Evolutionary conservation across 176 grass and related monocot genomes (phyloP), one percentile per base, ranked within the genome.

Genomic region (Calamus simplicifolius): DNA sequence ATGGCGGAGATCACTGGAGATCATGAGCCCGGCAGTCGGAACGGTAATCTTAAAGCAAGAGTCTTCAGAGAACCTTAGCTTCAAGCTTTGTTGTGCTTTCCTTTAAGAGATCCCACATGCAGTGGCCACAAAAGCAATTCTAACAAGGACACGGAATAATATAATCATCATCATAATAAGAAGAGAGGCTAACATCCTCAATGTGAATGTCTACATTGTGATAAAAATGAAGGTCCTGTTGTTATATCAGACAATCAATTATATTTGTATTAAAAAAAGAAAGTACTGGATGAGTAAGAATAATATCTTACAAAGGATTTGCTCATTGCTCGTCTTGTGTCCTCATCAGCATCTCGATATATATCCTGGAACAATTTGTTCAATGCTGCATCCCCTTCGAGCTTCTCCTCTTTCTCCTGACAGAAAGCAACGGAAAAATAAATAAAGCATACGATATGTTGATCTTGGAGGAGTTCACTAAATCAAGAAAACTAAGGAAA

Each of bases 351-450:
- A 70, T 78, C 74, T 63, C 26, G 8, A 52, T 84, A 84, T 29
- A 84, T 78, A 2, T 84, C 81, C 67, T 70, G 65, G 75, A 84
- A 84, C 25, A 84, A 78, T 58, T 84, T 84, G 64, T 74, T 84
- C 43, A 78, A 31, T 49, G 69, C 75, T 29, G 81, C 81, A 50
- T 84, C 81, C 54, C 75, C 75, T 49, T 84, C 62, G 18, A 84
- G 50, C 27, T 74, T 74, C 71, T 74, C 71, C 3, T 74, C 71
- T 64, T 74, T 74, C 50, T 74, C 71, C 71, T 74, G 49, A 54
- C 54, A 55, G 56, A 55, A 63, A 4, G 55, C 50, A 63, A 62
- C 48, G 3, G 38, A 64, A 23, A 23, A 29, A 51, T 51, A 61
- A 59, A 63, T 4, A 73, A 16, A 64, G 70, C 29, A 55, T 63